phyloP scores from a whole-genome alignment of 2,329 filamentous ascomycete species.

The Neoscytalidium dimidiatum region DNA sequence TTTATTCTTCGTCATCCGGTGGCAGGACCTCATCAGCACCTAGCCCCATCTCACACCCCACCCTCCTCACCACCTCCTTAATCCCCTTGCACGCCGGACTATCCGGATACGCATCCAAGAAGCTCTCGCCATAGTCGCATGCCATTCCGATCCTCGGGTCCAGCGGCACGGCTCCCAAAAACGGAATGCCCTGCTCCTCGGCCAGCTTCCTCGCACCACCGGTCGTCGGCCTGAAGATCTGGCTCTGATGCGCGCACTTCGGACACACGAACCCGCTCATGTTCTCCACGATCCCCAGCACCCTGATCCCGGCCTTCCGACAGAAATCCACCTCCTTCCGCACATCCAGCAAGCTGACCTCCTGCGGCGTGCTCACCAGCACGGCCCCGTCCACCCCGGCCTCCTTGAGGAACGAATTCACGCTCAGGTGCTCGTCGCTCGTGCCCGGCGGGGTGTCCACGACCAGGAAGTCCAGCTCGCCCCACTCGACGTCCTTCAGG shows the following conservation, averaged over 20 bases:
- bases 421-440: slow-evolving; percentile 90
- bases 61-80: slow-evolving; percentile 72
- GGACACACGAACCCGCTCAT: slow-evolving; percentile 98
- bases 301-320: slow-evolving; percentile 83
- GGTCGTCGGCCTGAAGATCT: slow-evolving; percentile 91
- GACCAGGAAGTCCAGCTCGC: slow-evolving; percentile 86
- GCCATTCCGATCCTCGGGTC: slow-evolving; percentile 95
- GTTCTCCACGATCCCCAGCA: slow-evolving; percentile 92
- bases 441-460: slow-evolving; percentile 97
- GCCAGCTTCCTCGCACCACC: slow-evolving; percentile 82
- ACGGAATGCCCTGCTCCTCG: slow-evolving; percentile 83
- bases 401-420: slow-evolving; percentile 88
- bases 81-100: slow-evolving; percentile 87
- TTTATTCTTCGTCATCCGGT: slow-evolving; percentile 16
- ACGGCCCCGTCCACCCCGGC: slow-evolving; percentile 92
- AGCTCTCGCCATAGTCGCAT: slow-evolving; percentile 96
- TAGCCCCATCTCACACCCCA: slow-evolving; percentile 54
- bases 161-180: slow-evolving; percentile 84
- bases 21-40: slow-evolving; percentile 31
- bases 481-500: slow-evolving; percentile 97
- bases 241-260: slow-evolving; percentile 74
- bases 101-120: slow-evolving; percentile 90
- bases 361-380: slow-evolving; percentile 91
- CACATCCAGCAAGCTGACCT: slow-evolving; percentile 88
- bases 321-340: slow-evolving; percentile 98